Conservation (phyloP, 2,329 filamentous ascomycete species). For the Penicillium sp. region DNA sequence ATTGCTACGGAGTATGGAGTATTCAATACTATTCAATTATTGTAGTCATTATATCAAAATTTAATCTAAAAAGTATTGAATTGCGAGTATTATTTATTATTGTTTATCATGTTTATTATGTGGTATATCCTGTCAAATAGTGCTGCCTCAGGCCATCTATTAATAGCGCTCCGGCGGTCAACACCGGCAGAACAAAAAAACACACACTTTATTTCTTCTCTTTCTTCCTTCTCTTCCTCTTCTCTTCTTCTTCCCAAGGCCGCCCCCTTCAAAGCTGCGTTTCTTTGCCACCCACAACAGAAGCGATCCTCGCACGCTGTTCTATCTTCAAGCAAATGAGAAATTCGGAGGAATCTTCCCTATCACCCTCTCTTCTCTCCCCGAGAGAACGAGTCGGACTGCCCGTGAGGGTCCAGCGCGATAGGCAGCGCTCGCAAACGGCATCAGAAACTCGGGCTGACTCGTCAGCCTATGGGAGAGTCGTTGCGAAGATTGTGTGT, state of each 20-base stretch:
- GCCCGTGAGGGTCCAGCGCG: slow-evolving; percentile 85
- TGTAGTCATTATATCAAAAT: too few relatives aligned
- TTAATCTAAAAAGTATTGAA: too few relatives aligned
- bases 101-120: too few relatives aligned
- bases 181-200: slow-evolving; percentile 7
- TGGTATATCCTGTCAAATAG: too few relatives aligned
- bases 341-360: slow-evolving; percentile 97
- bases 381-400: slow-evolving; percentile 39
- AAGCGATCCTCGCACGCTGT: slow-evolving; percentile 28
- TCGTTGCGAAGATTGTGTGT: slow-evolving; percentile 90
- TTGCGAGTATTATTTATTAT: too few relatives aligned
- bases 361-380: slow-evolving; percentile 23
- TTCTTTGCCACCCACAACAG: slow-evolving; percentile 86
- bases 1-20: too few relatives aligned
- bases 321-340: slow-evolving; percentile 68
- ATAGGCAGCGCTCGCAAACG: slow-evolving; percentile 66
- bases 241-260: slow-evolving; percentile 58
- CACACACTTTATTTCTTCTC: slow-evolving; percentile 16
- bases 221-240: slow-evolving; percentile 36
- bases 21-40: too few relatives aligned
- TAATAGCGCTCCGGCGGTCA: not conserved
- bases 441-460: slow-evolving; percentile 87
- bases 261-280: slow-evolving; percentile 89
- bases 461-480: slow-evolving; percentile 71
- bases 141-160: not conserved